A percentile compares a stretch with the other conserved stretches of the same genome.
Evolutionary conservation across 2,329 filamentous ascomycete species (phyloP).

Genomic region (Penicillium sp.): DNA sequence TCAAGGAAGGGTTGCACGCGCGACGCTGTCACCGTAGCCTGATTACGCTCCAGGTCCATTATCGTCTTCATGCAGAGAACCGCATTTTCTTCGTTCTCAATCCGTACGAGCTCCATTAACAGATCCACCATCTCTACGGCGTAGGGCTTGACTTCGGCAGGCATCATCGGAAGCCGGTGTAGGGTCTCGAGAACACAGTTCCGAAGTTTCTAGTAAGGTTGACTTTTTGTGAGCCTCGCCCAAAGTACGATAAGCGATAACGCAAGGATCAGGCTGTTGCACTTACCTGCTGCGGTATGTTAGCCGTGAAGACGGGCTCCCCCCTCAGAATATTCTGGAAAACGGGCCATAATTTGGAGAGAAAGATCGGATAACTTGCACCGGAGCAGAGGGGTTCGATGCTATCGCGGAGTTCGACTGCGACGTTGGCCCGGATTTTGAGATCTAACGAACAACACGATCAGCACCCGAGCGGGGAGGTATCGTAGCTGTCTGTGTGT

Average conservation of each 20-base stretch:
- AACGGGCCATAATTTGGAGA: slow-evolving; percentile 86
- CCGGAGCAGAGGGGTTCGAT: slow-evolving; percentile 83
- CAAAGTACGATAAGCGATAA: background rate
- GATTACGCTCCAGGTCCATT: slow-evolving; percentile 94
- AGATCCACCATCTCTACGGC: slow-evolving; percentile 88
- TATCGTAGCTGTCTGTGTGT: background rate
- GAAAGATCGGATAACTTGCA: slow-evolving; percentile 76
- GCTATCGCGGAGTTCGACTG: slow-evolving; percentile 85
- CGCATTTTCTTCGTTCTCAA: slow-evolving; percentile 98
- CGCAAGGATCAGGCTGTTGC: slow-evolving; percentile 4
- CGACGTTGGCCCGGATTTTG: slow-evolving; percentile 79
- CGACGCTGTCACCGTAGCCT: slow-evolving; percentile 77
- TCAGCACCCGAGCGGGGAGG: slow-evolving; percentile 12
- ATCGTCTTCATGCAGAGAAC: slow-evolving; percentile 98
- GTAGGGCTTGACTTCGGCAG: slow-evolving; percentile 84
- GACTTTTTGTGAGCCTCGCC: slow-evolving; percentile 3
- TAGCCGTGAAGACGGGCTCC: slow-evolving; percentile 81
- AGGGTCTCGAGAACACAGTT: slow-evolving; percentile 94
- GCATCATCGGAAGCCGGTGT: slow-evolving; percentile 78
- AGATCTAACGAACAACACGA: slow-evolving; percentile 65
- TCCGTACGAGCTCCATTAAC: slow-evolving; percentile 83
- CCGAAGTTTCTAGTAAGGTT: slow-evolving; percentile 71
- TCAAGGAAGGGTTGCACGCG: slow-evolving; percentile 89
- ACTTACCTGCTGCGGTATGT: slow-evolving; percentile 83
- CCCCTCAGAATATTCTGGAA: slow-evolving; percentile 85